Conservation (phyloP, 2,329 filamentous ascomycete species). For the Meredithiella fracta region DNA sequence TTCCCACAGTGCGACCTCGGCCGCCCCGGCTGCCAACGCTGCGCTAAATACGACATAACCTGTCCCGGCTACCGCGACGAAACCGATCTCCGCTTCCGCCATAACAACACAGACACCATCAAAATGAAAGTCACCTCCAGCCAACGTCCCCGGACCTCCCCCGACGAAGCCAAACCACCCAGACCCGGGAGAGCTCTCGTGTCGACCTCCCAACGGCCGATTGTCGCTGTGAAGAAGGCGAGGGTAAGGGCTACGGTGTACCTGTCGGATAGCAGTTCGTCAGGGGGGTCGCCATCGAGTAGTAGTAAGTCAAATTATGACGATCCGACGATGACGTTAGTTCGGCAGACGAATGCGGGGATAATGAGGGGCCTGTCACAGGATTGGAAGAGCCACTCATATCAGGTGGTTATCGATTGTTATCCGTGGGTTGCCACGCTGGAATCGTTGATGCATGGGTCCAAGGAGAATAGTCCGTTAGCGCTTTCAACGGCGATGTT, state of each 20-base stretch:
- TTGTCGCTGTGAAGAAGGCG: not conserved
- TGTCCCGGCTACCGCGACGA: constrained; percentile 14
- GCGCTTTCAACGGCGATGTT: constrained; percentile 12
- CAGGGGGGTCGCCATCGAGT: not conserved
- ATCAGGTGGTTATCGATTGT: constrained; percentile 12
- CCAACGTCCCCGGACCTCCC: not conserved
- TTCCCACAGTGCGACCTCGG: constrained; percentile 12
- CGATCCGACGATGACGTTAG: not conserved
- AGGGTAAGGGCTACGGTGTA: not conserved
- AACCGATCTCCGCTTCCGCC: constrained; percentile 14
- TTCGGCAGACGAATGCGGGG: not conserved
- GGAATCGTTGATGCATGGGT: constrained; percentile 12
- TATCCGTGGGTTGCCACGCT: constrained; percentile 13
- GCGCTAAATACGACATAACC: constrained; percentile 9
- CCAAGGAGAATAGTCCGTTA: constrained; percentile 7
- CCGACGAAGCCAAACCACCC: not conserved
- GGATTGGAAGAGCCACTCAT: constrained; percentile 8
- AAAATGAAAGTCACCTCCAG: constrained; percentile 5
- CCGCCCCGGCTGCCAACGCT: constrained; percentile 13
- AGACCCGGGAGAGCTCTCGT: not conserved
- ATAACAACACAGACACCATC: constrained; percentile 14
- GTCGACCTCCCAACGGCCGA: not conserved
- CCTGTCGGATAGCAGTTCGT: not conserved
- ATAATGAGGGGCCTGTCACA: constrained; percentile 4
- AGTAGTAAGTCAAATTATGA: not conserved